Base-by-base conservation (phyloP, 1,139 yeast species). In the Pichia sp. region DNA sequence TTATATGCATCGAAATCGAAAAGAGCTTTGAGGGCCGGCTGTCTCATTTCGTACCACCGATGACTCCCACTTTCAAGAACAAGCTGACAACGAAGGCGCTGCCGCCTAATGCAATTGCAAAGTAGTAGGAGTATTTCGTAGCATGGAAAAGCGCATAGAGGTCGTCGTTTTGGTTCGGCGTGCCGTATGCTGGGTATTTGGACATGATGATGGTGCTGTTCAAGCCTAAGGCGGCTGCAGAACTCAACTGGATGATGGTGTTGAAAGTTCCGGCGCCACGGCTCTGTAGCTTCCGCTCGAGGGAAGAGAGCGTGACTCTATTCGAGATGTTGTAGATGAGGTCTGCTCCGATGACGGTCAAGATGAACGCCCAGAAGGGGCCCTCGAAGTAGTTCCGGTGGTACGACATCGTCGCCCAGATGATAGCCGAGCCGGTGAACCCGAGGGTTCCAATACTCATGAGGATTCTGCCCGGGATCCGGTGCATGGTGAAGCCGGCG, bases 201-300 rank as follows among this genome's bases (percentile, higher is more conserved):
- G 75, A 63, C 8, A 70, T 59, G 26, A 69, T 69, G 34, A 75
- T 67, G 0, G 79, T 72, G 15, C 73, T 64, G 1, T 73, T 65
- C 0, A 75, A 59, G 16, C 77, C 76, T 3, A 76, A 60, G 1
- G 78, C 78, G n/a, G 75, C 65, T 1, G 77, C 65, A 0, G 72
- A 66, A 42, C 74, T 64, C 11, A 76, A 59, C 57, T 75, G 77
- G 40, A 70, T 61, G 49, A 71, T 64, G 2, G 78, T 75, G 58
- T 75, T 75, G 59, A 76, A 75, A 4, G 76, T 69, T 4, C 79
- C 79, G 1, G 77, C 77, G 1, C 79, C 79, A 10, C 77, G 66
- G 44, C 76, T 70, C 54, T 75, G 78, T 42, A 72, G 60, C 4
- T 65, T 57, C 43, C 63, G 64, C 41, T 71, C 70, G n/a, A 76